Percentiles rank a stretch among this genome's conserved stretches.
Conservation (phyloP, 371 early-diverging fungal species). For the Enterocytospora artemiae region DNA sequence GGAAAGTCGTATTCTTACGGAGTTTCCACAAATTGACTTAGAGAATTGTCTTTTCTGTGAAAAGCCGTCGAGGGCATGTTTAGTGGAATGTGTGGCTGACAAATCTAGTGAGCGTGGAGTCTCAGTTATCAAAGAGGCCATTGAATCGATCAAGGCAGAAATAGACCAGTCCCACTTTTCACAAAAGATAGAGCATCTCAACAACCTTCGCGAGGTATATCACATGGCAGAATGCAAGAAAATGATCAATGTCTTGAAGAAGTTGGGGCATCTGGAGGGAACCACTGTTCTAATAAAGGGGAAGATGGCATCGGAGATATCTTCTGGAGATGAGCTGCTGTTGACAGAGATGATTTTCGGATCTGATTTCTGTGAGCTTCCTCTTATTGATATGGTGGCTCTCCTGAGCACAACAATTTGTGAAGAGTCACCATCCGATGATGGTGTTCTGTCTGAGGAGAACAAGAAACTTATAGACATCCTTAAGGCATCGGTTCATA, state of each 20-base stretch:
- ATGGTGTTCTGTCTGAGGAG: constrained; percentile 62
- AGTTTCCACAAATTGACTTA: constrained; percentile 4
- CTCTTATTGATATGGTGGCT: constrained; percentile 74
- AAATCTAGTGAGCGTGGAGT: too few species aligned
- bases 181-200: constrained; percentile 31
- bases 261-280: constrained; percentile 51
- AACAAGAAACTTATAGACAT: constrained; percentile 64
- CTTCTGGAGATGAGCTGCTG: constrained; percentile 84
- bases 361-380: constrained; percentile 82
- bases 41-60: constrained; percentile 37
- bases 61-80: constrained; percentile 15
- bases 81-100: constrained; percentile 5
- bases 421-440: constrained; percentile 62
- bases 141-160: constrained; percentile 12
- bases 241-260: constrained; percentile 55
- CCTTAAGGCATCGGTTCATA: constrained; percentile 73
- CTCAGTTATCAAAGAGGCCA: neutral
- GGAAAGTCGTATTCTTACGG: neutral
- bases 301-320: constrained; percentile 95
- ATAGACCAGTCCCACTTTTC: constrained; percentile 2
- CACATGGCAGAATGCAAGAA: constrained; percentile 58
- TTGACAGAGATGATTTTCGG: constrained; percentile 96
- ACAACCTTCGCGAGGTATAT: constrained; percentile 41
- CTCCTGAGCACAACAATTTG: constrained; percentile 80
- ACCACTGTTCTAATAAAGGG: constrained; percentile 71